Percentiles rank a stretch among this genome's conserved stretches.
These are phyloP conservation scores for Talaromyces stipitatus DNA, from an alignment of 495 filamentous ascomycete species.

Conservation along the genomic window DNA sequence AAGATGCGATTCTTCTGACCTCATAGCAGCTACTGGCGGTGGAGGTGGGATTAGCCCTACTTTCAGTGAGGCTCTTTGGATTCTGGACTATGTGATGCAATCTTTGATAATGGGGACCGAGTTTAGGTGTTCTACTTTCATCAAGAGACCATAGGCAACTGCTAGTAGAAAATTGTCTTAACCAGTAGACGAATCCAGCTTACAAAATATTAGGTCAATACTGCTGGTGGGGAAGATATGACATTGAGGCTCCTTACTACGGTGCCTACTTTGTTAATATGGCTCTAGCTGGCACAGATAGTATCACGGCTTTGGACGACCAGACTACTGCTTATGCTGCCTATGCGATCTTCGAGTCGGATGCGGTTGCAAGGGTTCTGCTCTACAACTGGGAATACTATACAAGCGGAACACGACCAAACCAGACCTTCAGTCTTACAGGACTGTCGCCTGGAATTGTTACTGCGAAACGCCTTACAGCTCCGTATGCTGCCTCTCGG, in stretches of 20 bases:
- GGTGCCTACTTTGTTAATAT: constrained; percentile 49
- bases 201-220: too few species aligned
- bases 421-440: constrained; percentile 36
- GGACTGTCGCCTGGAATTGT: constrained; percentile 35
- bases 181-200: too few species aligned
- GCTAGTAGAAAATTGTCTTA: too few species aligned
- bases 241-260: constrained; percentile 50
- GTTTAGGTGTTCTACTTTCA: constrained; percentile 45
- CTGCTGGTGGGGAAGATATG: constrained; percentile 51
- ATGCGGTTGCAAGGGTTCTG: constrained; percentile 32
- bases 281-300: constrained; percentile 41
- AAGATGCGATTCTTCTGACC: too few species aligned
- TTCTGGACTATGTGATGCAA: constrained; percentile 50
- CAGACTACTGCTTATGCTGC: constrained; percentile 42
- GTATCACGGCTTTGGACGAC: constrained; percentile 43
- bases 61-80: constrained; percentile 54
- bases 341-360: constrained; percentile 43
- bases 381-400: constrained; percentile 56
- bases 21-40: constrained; percentile 23
- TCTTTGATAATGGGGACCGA: constrained; percentile 38
- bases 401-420: constrained; percentile 34
- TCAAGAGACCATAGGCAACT: constrained; percentile 54
- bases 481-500: constrained; percentile 37
- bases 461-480: constrained; percentile 47
- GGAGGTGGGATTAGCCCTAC: constrained; percentile 44